Percentiles rank a stretch among this genome's conserved stretches.
These are phyloP conservation scores for Daedaleopsis nitida DNA, from an alignment of 768 basidiomycete species.

Conservation along the genomic window DNA sequence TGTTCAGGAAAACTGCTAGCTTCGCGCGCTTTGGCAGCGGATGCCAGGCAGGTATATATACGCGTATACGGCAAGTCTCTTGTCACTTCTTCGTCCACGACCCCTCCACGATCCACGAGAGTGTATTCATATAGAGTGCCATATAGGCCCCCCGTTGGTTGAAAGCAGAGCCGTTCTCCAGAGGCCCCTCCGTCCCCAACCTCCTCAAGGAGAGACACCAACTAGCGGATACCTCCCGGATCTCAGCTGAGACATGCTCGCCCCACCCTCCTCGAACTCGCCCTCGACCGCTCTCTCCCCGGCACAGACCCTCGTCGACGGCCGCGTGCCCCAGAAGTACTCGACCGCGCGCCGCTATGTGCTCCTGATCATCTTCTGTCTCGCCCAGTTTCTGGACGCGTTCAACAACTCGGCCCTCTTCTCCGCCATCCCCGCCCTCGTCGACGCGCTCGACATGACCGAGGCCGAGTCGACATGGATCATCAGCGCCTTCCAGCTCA, in stretches of 20 bases:
- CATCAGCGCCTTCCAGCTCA: constrained; percentile 39
- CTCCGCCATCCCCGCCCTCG: constrained; percentile 34
- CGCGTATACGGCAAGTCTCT: background rate
- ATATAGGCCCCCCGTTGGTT: background rate
- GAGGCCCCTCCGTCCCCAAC: background rate
- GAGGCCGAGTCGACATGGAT: constrained; percentile 35
- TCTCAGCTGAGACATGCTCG: constrained; percentile 11
- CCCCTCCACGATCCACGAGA: background rate
- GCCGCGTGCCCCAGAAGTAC: constrained; percentile 26
- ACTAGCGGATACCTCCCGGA: too few species aligned
- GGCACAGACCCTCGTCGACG: constrained; percentile 33
- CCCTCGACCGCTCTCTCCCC: constrained; percentile 27
- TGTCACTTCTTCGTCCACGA: background rate
- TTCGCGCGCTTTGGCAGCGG: background rate
- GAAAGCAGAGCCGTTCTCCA: background rate
- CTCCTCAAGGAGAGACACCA: too few species aligned
- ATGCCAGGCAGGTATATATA: background rate
- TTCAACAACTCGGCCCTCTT: constrained; percentile 40
- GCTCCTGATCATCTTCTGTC: constrained; percentile 37
- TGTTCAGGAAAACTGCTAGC: too few species aligned
- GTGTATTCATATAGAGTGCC: background rate
- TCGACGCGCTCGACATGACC: constrained; percentile 27
- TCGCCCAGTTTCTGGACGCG: constrained; percentile 40
- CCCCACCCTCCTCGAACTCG: constrained; percentile 11
- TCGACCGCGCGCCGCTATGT: constrained; percentile 31